Evolutionary conservation across 371 early-diverging fungal species (phyloP).

Genomic region (Syncephalastrum sp.): DNA sequence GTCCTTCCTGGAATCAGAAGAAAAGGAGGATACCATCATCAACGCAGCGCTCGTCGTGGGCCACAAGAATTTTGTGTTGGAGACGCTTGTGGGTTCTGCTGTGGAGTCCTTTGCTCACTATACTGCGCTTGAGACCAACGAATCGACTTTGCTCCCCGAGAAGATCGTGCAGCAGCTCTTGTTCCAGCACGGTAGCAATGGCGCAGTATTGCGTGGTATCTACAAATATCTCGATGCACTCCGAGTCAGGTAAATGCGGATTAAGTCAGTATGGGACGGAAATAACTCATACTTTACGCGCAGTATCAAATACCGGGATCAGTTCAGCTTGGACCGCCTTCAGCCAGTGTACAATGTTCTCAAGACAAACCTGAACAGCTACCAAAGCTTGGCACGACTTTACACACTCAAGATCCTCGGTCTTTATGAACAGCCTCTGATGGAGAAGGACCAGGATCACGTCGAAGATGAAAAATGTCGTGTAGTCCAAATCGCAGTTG

Average conservation of each 20-base stretch:
- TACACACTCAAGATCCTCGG: constrained; percentile 72
- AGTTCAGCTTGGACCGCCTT: constrained; percentile 39
- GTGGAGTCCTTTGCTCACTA: constrained; percentile 45
- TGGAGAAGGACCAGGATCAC: constrained; percentile 44
- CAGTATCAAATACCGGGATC: constrained; percentile 31
- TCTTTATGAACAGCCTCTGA: constrained; percentile 62
- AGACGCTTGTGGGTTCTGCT: constrained; percentile 52
- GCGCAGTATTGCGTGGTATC: constrained; percentile 57
- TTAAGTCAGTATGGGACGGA: background rate
- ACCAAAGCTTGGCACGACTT: constrained; percentile 60
- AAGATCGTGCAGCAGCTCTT: constrained; percentile 43
- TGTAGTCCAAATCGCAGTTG: constrained; percentile 52
- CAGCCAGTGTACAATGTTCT: constrained; percentile 51
- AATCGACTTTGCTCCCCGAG: constrained; percentile 13
- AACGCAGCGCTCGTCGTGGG: constrained; percentile 50
- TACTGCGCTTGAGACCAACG: background rate
- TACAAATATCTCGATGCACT: constrained; percentile 52
- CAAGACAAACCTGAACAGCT: constrained; percentile 61
- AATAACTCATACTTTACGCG: background rate
- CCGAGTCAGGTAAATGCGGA: constrained; percentile 41
- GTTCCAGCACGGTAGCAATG: constrained; percentile 48
- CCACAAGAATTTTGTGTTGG: constrained; percentile 53
- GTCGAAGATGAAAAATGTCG: constrained; percentile 32
- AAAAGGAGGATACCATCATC: constrained; percentile 28
- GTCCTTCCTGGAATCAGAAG: constrained; percentile 29